Conservation (phyloP, 371 early-diverging fungal genomes). For the Sporodiniella umbellata region DNA sequence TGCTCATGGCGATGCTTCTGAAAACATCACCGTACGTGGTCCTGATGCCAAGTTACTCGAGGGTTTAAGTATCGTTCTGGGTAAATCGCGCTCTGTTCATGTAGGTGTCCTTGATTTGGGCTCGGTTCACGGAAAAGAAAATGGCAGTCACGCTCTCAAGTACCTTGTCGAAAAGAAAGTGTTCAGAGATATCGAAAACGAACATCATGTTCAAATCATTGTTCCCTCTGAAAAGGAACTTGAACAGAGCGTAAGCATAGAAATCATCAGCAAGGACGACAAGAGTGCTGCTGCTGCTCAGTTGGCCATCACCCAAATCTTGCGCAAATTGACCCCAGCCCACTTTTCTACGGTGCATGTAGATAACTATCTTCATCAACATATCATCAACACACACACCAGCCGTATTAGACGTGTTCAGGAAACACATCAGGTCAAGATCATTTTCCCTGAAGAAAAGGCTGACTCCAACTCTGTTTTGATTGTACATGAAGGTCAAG, state of each 20-base stretch:
- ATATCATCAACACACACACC: constrained; percentile 79
- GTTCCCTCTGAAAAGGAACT: constrained; percentile 33
- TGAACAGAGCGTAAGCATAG: constrained; percentile 42
- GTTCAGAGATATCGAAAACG: constrained; percentile 64
- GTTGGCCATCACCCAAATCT: constrained; percentile 29
- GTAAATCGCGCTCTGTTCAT: constrained; percentile 69
- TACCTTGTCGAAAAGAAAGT: constrained; percentile 59
- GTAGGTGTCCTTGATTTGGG: constrained; percentile 54
- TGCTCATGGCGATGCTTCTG: constrained; percentile 62
- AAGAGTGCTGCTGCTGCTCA: constrained; percentile 55
- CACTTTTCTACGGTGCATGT: constrained; percentile 72
- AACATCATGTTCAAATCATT: constrained; percentile 57
- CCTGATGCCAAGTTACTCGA: constrained; percentile 61
- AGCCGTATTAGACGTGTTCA: constrained; percentile 70
- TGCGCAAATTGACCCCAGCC: constrained; percentile 44
- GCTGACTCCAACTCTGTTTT: constrained; percentile 64
- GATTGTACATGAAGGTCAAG: constrained; percentile 69
- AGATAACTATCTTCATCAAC: constrained; percentile 76
- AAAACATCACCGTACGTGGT: constrained; percentile 80
- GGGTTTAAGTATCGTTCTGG: constrained; percentile 74
- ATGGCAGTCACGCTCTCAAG: constrained; percentile 59
- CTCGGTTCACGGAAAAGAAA: constrained; percentile 30
- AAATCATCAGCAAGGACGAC: constrained; percentile 63
- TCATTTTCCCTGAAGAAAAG: constrained; percentile 69
- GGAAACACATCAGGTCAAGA: constrained; percentile 60